Percentiles rank a stretch among this genome's conserved stretches.
Conservation (phyloP, 306 rosid genomes). For the Prunus persica region DNA sequence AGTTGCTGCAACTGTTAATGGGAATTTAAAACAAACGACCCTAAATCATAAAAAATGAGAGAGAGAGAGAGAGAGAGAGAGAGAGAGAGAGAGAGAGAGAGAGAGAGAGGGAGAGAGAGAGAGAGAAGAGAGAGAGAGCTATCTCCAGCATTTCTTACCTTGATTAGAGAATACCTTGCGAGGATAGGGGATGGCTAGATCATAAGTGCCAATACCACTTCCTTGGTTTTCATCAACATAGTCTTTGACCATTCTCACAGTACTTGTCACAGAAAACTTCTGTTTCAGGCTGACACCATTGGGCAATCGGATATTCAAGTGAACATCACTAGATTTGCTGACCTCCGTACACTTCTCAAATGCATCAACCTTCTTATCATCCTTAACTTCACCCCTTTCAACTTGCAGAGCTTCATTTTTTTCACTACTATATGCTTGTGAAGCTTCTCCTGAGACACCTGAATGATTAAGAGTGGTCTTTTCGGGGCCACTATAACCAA, state of each 20-base stretch:
- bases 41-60: no score
- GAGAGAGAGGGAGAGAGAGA: no score
- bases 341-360: not conserved
- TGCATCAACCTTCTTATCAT: constrained; percentile 16
- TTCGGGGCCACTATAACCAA: constrained; percentile 9
- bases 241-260: constrained; percentile 44
- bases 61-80: not conserved
- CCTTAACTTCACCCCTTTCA: constrained; percentile 21
- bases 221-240: constrained; percentile 36
- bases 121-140: not conserved
- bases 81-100: not conserved
- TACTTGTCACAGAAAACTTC: constrained; percentile 44
- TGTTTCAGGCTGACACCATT: constrained; percentile 40
- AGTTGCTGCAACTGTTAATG: no score
- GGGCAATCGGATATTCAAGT: constrained; percentile 50
- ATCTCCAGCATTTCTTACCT: constrained; percentile 34
- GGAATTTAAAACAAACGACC: not conserved
- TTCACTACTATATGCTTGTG: constrained; percentile 20
- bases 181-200: constrained; percentile 64
- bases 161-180: constrained; percentile 45
- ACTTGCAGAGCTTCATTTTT: constrained; percentile 18
- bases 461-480: constrained; percentile 14
- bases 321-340: constrained; percentile 28
- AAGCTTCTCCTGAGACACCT: constrained; percentile 23
- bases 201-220: constrained; percentile 36